Evolutionary conservation across 495 filamentous ascomycete species (phyloP), one percentile per base, ranked within the genome.

Genomic region (Hypoxylon lenormandii): DNA sequence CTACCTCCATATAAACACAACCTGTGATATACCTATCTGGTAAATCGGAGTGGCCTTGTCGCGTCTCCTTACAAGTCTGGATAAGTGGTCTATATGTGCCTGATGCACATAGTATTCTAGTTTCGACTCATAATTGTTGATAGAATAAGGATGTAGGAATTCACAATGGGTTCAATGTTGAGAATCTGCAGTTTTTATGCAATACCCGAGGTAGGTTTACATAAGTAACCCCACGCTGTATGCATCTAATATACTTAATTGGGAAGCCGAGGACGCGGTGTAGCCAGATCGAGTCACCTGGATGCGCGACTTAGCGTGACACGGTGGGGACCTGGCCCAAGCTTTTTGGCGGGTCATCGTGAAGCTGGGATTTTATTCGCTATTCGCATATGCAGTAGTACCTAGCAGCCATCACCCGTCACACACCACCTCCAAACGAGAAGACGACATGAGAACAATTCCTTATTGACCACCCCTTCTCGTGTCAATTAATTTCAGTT

Each of bases 401-500:
- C 23, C 23, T 26, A 26, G 23, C 23, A 26, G 5, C 22, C 30
- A 12, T 38, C 28, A 63, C 54, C 23, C 5, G 23, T 37, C 52
- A 22, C 10, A 19, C 33, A 50, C 21, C 37, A 33, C 26, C 3
- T 28, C 26, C 4, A 33, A 57, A 2, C 65, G 49, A 53, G 23
- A 28, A 38, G 45, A 57, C 37, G 18, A 68, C 65, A 60, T 37
- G 52, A 45, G 30, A 37, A 56, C 10, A 12, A 18, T 13, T 42
- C 48, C 54, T 47, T 55, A 48, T 55, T 58, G 18, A 54, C 16
- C 42, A 36, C 10, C 40, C 37, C 50, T 61, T 51, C 30, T 70
- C 28, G 21, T 61, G 59, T 64, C 66, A 68, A 64, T 77, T 65
- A 57, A 60, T 53, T 57, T 60, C 73, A 66, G 69, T 71, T 72